Percentiles rank a stretch among this genome's conserved stretches.
phyloP scores from a whole-genome alignment of 768 basidiomycete species.

The Omphalotus guepiniiformis region DNA sequence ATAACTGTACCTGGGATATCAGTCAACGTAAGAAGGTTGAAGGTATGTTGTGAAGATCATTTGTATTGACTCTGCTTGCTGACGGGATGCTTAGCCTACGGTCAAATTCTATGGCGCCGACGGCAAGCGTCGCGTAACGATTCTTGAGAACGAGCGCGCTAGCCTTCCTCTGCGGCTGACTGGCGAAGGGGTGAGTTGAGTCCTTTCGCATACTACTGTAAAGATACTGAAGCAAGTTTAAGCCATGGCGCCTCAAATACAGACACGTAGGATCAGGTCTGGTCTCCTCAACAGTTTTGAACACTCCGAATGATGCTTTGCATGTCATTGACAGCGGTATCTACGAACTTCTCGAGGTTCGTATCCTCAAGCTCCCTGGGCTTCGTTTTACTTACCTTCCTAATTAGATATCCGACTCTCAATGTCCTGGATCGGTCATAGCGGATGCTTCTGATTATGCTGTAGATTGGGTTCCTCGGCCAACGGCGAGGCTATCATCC shows the following conservation, averaged over 20 bases:
- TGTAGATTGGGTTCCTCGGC: constrained; percentile 79
- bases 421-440: constrained; percentile 76
- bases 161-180: constrained; percentile 81
- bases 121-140: constrained; percentile 50
- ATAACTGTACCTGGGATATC: constrained; percentile 73
- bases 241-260: constrained; percentile 91
- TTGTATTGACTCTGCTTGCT: neutral
- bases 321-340: constrained; percentile 68
- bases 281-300: constrained; percentile 36
- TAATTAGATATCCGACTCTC: constrained; percentile 73
- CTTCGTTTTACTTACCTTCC: constrained; percentile 5
- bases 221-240: constrained; percentile 8
- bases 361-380: constrained; percentile 15
- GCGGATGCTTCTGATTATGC: constrained; percentile 56
- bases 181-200: constrained; percentile 73
- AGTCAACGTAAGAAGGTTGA: constrained; percentile 79
- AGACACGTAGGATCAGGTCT: constrained; percentile 44
- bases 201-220: neutral
- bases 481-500: constrained; percentile 63
- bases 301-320: constrained; percentile 67
- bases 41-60: constrained; percentile 41
- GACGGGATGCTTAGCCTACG: constrained; percentile 57
- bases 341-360: constrained; percentile 70
- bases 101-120: constrained; percentile 77
- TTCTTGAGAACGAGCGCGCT: constrained; percentile 71